A percentile compares a stretch with the other conserved stretches of the same genome.
phyloP scores from a whole-genome alignment of 805 yeast genomes.

The Soucietia sequanensis region DNA sequence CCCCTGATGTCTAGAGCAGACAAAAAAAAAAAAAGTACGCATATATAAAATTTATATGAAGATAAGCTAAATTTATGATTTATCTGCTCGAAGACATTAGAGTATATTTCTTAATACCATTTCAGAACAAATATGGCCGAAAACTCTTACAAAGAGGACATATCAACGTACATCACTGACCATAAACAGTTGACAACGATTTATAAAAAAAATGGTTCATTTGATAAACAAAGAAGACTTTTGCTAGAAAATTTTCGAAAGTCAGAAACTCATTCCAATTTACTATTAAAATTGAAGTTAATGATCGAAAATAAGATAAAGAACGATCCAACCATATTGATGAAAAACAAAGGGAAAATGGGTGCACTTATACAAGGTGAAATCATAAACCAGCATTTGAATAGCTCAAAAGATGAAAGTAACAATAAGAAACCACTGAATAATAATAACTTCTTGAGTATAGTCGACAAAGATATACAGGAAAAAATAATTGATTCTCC shows the following conservation, averaged over 20 bases:
- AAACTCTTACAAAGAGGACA: no score
- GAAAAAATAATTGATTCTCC: conserved; percentile 44
- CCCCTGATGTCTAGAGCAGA: no score
- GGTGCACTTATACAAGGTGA: conserved; percentile 55
- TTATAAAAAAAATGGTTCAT: conserved; percentile 49
- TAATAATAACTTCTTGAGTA: conserved; percentile 26
- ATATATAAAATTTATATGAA: no score
- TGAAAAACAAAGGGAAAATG: conserved; percentile 49
- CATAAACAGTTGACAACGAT: conserved; percentile 39
- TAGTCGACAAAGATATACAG: conserved; percentile 44
- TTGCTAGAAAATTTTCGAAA: conserved; percentile 44
- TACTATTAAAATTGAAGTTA: conserved; percentile 37
- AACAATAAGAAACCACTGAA: background rate
- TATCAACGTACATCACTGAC: conserved; percentile 20
- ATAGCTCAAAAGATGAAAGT: conserved; percentile 2
- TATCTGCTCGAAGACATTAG: no score
- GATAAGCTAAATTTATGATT: no score
- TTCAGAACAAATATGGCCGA: no score
- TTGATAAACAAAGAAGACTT: conserved; percentile 44
- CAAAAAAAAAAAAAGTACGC: no score
- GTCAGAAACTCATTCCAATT: conserved; percentile 39
- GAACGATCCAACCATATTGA: conserved; percentile 46
- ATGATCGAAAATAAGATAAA: conserved; percentile 47
- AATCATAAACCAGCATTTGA: conserved; percentile 30
- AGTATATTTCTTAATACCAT: no score